Evolutionary conservation across 164 flowering plant species (phyloP).

Genomic region (Umbellularia californica): DNA sequence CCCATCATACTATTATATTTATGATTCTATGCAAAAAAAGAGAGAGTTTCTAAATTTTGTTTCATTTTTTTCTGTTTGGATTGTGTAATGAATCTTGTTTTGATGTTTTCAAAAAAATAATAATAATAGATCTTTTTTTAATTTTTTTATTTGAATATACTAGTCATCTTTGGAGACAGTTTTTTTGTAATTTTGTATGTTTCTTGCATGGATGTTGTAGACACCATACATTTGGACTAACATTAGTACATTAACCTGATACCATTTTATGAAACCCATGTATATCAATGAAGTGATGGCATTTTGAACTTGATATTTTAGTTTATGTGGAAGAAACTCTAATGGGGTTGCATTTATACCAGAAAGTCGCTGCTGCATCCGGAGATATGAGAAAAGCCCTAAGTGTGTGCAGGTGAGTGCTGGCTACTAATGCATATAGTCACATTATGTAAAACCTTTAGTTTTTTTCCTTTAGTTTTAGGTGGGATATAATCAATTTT

Average conservation of each 20-base stretch:
- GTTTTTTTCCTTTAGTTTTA: too few relatives aligned
- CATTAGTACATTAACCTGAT: not conserved
- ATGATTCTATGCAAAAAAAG: too few relatives aligned
- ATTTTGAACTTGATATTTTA: not conserved
- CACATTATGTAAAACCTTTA: not conserved
- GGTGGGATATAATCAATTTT: too few relatives aligned
- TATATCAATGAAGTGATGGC: not conserved
- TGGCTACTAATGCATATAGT: not conserved
- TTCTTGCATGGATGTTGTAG: not conserved
- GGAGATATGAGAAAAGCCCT: slow-evolving; percentile 98
- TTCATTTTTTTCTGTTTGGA: too few relatives aligned
- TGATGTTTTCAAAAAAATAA: too few relatives aligned
- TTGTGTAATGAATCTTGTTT: too few relatives aligned
- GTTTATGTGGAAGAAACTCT: not conserved
- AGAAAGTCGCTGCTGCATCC: slow-evolving; percentile 97
- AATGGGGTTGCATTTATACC: slow-evolving; percentile 14
- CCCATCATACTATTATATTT: too few relatives aligned
- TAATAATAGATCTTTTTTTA: too few relatives aligned
- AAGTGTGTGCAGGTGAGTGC: slow-evolving; percentile 76
- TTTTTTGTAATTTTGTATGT: not conserved
- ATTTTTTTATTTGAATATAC: not conserved
- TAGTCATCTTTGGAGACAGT: not conserved
- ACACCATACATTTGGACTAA: not conserved
- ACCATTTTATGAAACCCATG: slow-evolving; percentile 3
- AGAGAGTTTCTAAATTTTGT: too few relatives aligned